Conservation (phyloP, 2,329 filamentous ascomycete genomes). For the Ambrosiella xylebori region DNA sequence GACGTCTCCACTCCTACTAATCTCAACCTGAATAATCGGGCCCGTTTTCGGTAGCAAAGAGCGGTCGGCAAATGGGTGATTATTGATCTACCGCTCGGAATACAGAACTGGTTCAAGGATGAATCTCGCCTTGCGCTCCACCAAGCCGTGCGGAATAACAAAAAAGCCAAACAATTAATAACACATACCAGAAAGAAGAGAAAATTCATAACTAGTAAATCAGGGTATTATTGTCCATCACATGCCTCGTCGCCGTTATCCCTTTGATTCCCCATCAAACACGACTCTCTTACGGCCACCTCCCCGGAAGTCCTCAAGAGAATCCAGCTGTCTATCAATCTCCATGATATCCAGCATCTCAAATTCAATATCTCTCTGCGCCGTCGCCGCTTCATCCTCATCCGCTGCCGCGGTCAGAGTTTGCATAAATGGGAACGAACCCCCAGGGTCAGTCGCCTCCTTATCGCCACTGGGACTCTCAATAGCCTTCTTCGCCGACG, state of each 20-base stretch:
- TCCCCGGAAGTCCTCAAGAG: slow-evolving; percentile 33
- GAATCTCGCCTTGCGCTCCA: slow-evolving; percentile 60
- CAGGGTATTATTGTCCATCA: slow-evolving; percentile 5
- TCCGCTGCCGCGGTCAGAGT: slow-evolving; percentile 37
- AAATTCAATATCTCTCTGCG: slow-evolving; percentile 34
- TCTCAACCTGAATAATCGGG: slow-evolving; percentile 12
- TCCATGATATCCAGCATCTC: slow-evolving; percentile 50
- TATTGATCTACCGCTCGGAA: slow-evolving; percentile 52
- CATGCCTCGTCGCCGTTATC: neutral
- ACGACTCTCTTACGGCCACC: slow-evolving; percentile 34
- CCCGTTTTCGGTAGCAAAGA: slow-evolving; percentile 9
- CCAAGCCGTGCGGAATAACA: slow-evolving; percentile 46
- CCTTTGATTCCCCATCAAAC: slow-evolving; percentile 25
- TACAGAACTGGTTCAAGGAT: slow-evolving; percentile 54
- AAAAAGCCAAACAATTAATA: slow-evolving; percentile 15
- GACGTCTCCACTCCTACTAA: slow-evolving; percentile 13
- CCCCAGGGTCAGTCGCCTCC: neutral
- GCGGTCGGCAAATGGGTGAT: neutral
- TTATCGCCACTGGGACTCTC: slow-evolving; percentile 24
- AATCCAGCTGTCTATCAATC: slow-evolving; percentile 42
- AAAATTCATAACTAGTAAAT: neutral
- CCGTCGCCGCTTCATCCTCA: slow-evolving; percentile 23
- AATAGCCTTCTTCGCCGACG: slow-evolving; percentile 14
- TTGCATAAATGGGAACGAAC: slow-evolving; percentile 26
- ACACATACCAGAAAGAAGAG: slow-evolving; percentile 1